Evolutionary conservation across 352 stramenopile genomes (phyloP).

Genomic region (Phytopythium litorale): DNA sequence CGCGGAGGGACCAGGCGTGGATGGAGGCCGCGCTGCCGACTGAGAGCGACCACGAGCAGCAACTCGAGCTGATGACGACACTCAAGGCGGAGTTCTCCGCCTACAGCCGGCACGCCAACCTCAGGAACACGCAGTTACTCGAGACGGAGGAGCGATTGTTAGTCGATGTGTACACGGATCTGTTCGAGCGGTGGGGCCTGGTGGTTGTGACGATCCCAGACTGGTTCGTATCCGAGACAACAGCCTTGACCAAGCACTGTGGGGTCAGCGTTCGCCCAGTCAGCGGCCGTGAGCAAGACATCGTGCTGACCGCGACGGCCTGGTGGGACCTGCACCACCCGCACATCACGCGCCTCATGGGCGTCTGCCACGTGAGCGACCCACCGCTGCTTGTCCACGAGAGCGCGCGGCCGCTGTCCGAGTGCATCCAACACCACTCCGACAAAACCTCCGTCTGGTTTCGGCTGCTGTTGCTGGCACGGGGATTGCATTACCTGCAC

Average conservation of each 20-base stretch:
- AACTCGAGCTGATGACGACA: background rate
- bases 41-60: background rate
- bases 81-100: background rate
- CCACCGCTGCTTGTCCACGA: background rate
- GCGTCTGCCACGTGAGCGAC: background rate
- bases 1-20: background rate
- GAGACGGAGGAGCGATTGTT: background rate
- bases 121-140: background rate
- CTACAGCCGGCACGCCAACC: background rate
- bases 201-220: background rate
- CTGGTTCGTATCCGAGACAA: background rate
- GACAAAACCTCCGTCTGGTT: background rate
- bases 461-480: background rate
- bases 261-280: background rate
- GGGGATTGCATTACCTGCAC: background rate
- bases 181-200: background rate
- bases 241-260: background rate
- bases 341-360: background rate
- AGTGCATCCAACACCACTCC: background rate
- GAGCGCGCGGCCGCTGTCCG: background rate
- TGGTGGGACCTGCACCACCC: background rate
- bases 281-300: background rate
- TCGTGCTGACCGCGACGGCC: background rate
- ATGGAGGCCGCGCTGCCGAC: background rate
- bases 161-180: background rate